A percentile compares a stretch with the other conserved stretches of the same genome.
These are phyloP conservation scores for Trichoderma lentiforme DNA, from an alignment of 2,329 filamentous ascomycete genomes.

Conservation along the genomic window DNA sequence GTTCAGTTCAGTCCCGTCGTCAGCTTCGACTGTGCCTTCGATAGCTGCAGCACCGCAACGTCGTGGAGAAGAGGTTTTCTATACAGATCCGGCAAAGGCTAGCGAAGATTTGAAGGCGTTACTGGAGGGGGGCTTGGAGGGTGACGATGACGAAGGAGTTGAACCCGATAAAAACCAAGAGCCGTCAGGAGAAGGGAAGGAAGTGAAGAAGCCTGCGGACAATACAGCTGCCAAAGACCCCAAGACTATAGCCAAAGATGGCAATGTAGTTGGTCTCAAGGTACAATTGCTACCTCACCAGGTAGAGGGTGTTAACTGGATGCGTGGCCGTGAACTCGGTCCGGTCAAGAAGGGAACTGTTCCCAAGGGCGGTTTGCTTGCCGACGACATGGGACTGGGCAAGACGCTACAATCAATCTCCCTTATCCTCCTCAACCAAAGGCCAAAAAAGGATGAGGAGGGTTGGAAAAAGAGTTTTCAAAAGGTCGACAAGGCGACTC, in stretches of 20 bases:
- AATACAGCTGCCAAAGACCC: slow-evolving; percentile 24
- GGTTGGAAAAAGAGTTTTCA: slow-evolving; percentile 67
- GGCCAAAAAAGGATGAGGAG: slow-evolving; percentile 55
- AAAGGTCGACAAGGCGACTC: slow-evolving; percentile 70
- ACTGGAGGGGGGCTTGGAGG: slow-evolving; percentile 77
- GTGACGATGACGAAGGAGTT: slow-evolving; percentile 57
- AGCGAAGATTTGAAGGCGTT: slow-evolving; percentile 75
- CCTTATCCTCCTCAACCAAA: slow-evolving; percentile 78
- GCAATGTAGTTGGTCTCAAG: slow-evolving; percentile 70
- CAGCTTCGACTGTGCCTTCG: slow-evolving; percentile 6
- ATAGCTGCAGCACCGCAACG: slow-evolving; percentile 13
- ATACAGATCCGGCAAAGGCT: slow-evolving; percentile 69
- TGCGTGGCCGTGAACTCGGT: slow-evolving; percentile 87
- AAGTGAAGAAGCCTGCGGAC: slow-evolving; percentile 25
- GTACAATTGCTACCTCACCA: slow-evolving; percentile 92
- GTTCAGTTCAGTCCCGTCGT: slow-evolving; percentile 42
- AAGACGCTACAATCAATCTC: slow-evolving; percentile 95
- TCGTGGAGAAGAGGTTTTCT: slow-evolving; percentile 49
- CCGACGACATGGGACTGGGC: slow-evolving; percentile 95
- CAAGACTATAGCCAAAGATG: slow-evolving; percentile 42
- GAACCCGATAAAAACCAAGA: slow-evolving; percentile 17
- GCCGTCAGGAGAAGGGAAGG: slow-evolving; percentile 8
- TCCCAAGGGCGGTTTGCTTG: slow-evolving; percentile 89
- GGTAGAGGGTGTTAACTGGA: slow-evolving; percentile 90
- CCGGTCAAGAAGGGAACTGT: slow-evolving; percentile 75